Conservation (phyloP, 2,329 filamentous ascomycete species). For the Achaetomium macrosporum region DNA sequence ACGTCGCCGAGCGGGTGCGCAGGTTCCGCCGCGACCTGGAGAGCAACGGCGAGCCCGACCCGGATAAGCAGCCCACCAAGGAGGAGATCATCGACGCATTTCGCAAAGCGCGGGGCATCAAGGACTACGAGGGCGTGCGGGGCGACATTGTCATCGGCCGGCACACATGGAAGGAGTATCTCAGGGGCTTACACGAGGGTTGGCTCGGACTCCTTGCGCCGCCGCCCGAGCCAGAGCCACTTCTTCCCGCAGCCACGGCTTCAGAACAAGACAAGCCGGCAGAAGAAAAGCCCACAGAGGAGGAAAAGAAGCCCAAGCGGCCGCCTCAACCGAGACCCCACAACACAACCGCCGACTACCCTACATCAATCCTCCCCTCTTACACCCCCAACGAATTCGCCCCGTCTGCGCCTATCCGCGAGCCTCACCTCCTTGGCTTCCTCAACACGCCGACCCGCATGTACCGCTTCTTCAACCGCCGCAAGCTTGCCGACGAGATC, state of each 20-base stretch:
- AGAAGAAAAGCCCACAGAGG: constrained; percentile 33
- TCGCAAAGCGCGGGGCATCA: constrained; percentile 60
- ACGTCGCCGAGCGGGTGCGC: constrained; percentile 79
- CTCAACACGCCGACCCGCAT: constrained; percentile 81
- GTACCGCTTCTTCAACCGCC: constrained; percentile 80
- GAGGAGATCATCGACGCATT: constrained; percentile 58
- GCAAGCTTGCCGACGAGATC: constrained; percentile 77
- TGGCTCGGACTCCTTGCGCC: constrained; percentile 82
- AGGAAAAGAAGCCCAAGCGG: constrained; percentile 50
- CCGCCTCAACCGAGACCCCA: constrained; percentile 65
- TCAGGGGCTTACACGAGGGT: constrained; percentile 88
- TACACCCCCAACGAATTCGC: constrained; percentile 65
- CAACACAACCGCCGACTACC: constrained; percentile 68
- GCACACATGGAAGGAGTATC: constrained; percentile 96
- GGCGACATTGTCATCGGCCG: constrained; percentile 87
- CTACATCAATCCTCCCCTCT: constrained; percentile 56
- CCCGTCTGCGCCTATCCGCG: constrained; percentile 65
- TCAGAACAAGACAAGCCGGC: constrained; percentile 37
- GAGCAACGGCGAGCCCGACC: constrained; percentile 33
- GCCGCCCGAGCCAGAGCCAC: constrained; percentile 38
- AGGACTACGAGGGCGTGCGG: constrained; percentile 64
- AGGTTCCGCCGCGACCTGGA: constrained; percentile 58
- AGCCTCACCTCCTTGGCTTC: constrained; percentile 91
- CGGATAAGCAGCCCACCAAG: constrained; percentile 45
- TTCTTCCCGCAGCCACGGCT: constrained; percentile 21